A percentile compares a stretch with the other conserved stretches of the same genome.
These are phyloP conservation scores for Eucommia ulmoides DNA, from an alignment of 257 asterid species.

Conservation along the genomic window DNA sequence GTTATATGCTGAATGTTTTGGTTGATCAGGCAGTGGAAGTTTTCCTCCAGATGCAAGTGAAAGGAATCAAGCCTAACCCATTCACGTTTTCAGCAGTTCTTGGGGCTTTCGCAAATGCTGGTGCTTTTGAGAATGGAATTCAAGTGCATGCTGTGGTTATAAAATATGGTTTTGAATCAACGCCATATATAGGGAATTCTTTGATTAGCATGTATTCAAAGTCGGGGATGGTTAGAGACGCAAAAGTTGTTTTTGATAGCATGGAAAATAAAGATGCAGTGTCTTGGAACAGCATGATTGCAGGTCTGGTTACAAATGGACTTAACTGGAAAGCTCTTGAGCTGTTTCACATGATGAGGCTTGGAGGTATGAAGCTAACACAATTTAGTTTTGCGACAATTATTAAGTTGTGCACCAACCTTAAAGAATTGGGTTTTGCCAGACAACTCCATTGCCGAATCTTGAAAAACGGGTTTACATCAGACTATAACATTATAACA, in stretches of 20 bases:
- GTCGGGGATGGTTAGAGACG: slow-evolving; percentile 62
- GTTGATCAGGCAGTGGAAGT: slow-evolving; percentile 25
- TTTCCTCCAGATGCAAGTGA: slow-evolving; percentile 39
- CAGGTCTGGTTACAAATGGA: slow-evolving; percentile 62
- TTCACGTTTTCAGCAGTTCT: slow-evolving; percentile 66
- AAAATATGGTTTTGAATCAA: slow-evolving; percentile 48
- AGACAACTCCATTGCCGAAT: slow-evolving; percentile 62
- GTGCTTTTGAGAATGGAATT: slow-evolving; percentile 38
- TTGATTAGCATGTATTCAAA: slow-evolving; percentile 72
- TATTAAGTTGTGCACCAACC: slow-evolving; percentile 55
- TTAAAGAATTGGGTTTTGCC: slow-evolving; percentile 46
- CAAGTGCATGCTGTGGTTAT: slow-evolving; percentile 56
- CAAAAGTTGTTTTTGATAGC: slow-evolving; percentile 38
- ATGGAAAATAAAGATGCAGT: slow-evolving; percentile 40
- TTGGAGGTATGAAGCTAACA: slow-evolving; percentile 45
- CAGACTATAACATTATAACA: slow-evolving; percentile 41
- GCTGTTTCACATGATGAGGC: slow-evolving; percentile 50
- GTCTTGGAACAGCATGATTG: slow-evolving; percentile 92
- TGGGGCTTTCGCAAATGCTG: slow-evolving; percentile 65
- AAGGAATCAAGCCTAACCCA: slow-evolving; percentile 58
- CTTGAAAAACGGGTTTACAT: slow-evolving; percentile 36
- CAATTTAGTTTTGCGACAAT: slow-evolving; percentile 38
- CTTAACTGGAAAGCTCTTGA: slow-evolving; percentile 54
- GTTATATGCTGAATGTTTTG: slow-evolving; percentile 46
- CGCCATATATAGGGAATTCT: slow-evolving; percentile 54